These are phyloP conservation scores for Fagus crenata DNA, from an alignment of 306 rosid species.

Conservation along the genomic window DNA sequence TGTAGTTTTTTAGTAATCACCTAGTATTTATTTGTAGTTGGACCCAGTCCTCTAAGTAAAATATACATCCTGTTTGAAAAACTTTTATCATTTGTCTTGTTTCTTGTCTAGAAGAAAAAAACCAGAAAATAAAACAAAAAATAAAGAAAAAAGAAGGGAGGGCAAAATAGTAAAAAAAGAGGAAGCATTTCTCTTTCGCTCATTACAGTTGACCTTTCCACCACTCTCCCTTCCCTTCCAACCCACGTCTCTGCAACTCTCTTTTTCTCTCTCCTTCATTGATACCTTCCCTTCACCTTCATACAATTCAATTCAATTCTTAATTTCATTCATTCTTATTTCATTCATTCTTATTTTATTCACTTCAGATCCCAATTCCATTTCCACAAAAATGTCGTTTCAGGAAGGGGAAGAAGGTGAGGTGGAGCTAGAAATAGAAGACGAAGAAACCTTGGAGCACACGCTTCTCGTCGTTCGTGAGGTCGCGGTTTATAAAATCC, in stretches of 20 bases:
- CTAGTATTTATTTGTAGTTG: too few relatives aligned
- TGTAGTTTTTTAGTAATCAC: too few relatives aligned
- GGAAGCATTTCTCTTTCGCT: not conserved
- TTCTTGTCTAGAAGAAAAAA: too few relatives aligned
- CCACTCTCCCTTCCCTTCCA: slow-evolving; percentile 28
- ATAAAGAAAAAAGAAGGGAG: not conserved
- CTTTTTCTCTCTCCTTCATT: not conserved
- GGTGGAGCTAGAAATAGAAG: slow-evolving; percentile 33
- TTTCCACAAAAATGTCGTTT: slow-evolving; percentile 50
- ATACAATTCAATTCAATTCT: not conserved
- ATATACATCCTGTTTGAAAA: too few relatives aligned
- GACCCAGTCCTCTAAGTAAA: too few relatives aligned
- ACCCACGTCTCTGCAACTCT: slow-evolving; percentile 43
- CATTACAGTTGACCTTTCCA: slow-evolving; percentile 37
- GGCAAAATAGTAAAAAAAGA: slow-evolving; percentile 2
- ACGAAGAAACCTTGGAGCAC: slow-evolving; percentile 89
- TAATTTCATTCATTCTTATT: too few relatives aligned
- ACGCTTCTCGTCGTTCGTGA: slow-evolving; percentile 96
- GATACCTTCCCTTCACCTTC: slow-evolving; percentile 40
- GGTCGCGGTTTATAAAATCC: slow-evolving; percentile 92
- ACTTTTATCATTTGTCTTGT: too few relatives aligned
- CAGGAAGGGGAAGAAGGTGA: not conserved
- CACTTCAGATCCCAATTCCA: not conserved
- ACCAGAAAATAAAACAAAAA: not conserved
- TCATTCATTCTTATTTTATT: too few relatives aligned